Evolutionary conservation across 805 yeast species (phyloP).

Genomic region (Sungouiozyma ichnusensis): DNA sequence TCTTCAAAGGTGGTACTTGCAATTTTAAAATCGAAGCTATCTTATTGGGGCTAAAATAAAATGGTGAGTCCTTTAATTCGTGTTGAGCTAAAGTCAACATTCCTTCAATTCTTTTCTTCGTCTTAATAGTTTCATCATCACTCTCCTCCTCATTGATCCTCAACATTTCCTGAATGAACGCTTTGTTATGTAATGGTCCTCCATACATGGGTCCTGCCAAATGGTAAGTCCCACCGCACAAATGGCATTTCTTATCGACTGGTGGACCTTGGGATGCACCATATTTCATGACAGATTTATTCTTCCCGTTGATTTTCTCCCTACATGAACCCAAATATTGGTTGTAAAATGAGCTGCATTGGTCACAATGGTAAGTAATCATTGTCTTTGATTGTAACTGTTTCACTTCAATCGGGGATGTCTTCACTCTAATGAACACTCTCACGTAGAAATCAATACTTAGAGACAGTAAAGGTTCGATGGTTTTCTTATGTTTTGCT

Average conservation of each 20-base stretch:
- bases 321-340: conserved; percentile 67
- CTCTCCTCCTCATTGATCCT: conserved; percentile 39
- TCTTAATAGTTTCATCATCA: conserved; percentile 49
- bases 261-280: conserved; percentile 59
- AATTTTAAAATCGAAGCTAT: conserved; percentile 67
- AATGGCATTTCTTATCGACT: conserved; percentile 50
- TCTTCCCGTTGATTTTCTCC: conserved; percentile 28
- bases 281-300: conserved; percentile 36
- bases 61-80: conserved; percentile 58
- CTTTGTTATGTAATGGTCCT: conserved; percentile 59
- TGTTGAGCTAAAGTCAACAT: conserved; percentile 77
- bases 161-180: conserved; percentile 56
- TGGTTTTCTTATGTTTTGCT: conserved; percentile 76
- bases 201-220: conserved; percentile 97
- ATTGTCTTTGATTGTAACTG: conserved; percentile 66
- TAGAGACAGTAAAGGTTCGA: conserved; percentile 77
- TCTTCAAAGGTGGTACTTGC: conserved; percentile 71
- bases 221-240: conserved; percentile 58
- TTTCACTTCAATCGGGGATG: conserved; percentile 76
- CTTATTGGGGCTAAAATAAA: conserved; percentile 74
- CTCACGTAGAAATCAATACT: conserved; percentile 92
- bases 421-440: conserved; percentile 65
- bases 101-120: conserved; percentile 77
- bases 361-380: conserved; percentile 73
- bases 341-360: conserved; percentile 63